Base-by-base conservation (phyloP, 345 rosid species). In the Melaleuca alternifolia region DNA sequence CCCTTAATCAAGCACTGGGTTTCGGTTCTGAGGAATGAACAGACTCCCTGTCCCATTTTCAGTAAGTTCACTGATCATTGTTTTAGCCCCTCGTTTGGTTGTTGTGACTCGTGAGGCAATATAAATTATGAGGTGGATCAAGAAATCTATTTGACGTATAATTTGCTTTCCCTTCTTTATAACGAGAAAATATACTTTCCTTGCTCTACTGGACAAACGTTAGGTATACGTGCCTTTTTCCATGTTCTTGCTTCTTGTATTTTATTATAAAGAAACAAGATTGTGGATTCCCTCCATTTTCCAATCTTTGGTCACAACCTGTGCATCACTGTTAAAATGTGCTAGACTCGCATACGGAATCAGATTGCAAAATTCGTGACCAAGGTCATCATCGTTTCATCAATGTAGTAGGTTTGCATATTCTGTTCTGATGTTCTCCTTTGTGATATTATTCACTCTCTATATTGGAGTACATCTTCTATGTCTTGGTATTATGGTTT, bases 1-100 rank as follows among this genome's bases (percentile, higher is more conserved):
- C 98, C 98, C 26, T 90, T 96, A 92, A 94, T 97, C 91, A 96
- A 96, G 93, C 99, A 97, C 86, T 96, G 98, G 98, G 92, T 97
- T 90, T 95, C 96, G 12, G 94, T 97, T 86, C 86, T 97, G 62
- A 92, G 98, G 86, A 97, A 96, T 53, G 97, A 96, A 54, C 98
- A 93, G 88, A 94, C 98, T 61, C 98, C 98, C 84, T 90, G 90
- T 86, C 95, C 98, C 18, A 88, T 97, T 87, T 97, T 97, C 92
- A 94, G 97, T 95, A 85, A 91, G 94, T 92, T 24, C 75, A 54
- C 33, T 7, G 0, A 7, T 83, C 84, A 16, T 24, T 54, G 23
- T 54, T 85, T 61, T 62, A 1, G 52, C 14, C 75, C 11, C 24
- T 56, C 51, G 6, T 44, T 18, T 41, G 41, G 6, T 50, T 62